phyloP scores from a whole-genome alignment of 1,139 yeast genomes.

The Yamadazyma epiphylla region DNA sequence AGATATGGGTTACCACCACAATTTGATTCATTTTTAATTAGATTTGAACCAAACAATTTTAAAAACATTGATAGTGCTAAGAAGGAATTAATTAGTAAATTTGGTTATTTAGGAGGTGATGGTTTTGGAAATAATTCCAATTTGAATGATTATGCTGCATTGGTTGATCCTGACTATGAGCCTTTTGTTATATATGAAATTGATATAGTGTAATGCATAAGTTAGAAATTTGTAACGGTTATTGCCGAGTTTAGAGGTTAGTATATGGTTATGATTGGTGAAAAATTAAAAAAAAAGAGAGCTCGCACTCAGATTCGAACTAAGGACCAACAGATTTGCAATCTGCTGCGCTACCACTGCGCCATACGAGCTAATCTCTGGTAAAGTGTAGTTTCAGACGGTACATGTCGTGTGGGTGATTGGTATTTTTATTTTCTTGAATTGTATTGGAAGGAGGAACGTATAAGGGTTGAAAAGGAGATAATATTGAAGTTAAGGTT shows the following conservation, averaged over 20 bases:
- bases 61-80: slow-evolving; percentile 56
- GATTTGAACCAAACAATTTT: slow-evolving; percentile 35
- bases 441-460: no score
- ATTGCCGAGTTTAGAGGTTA: background rate
- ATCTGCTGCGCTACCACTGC: slow-evolving; percentile 58
- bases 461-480: no score
- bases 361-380: slow-evolving; percentile 57
- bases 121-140: slow-evolving; percentile 67
- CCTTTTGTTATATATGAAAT: slow-evolving; percentile 83
- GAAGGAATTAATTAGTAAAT: slow-evolving; percentile 64
- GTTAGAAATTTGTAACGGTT: background rate
- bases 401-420: background rate
- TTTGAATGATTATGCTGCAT: slow-evolving; percentile 80
- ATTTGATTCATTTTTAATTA: slow-evolving; percentile 63
- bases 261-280: background rate
- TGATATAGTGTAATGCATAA: slow-evolving; percentile 25
- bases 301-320: slow-evolving; percentile 57
- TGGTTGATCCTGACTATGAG: slow-evolving; percentile 92
- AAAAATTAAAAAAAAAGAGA: slow-evolving; percentile 19
- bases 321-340: slow-evolving; percentile 55
- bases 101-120: slow-evolving; percentile 88
- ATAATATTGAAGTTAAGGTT: no score
- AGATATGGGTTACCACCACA: slow-evolving; percentile 97
- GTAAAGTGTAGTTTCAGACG: background rate
- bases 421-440: no score